Conservation (phyloP, 106 monocot species). For the Xerophyta viscosa region DNA sequence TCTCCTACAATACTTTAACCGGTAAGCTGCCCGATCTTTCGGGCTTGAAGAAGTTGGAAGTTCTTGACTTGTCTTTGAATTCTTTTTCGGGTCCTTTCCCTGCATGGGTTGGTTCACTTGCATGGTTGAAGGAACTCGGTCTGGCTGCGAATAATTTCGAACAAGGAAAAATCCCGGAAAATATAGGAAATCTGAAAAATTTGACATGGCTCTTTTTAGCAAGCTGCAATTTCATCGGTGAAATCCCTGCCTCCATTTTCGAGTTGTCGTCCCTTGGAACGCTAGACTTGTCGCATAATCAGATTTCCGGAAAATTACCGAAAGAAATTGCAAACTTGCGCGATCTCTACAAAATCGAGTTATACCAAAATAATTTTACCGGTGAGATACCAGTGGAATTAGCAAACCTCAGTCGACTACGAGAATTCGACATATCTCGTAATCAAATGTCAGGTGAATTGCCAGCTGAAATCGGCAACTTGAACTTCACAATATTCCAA, state of each 20-base stretch:
- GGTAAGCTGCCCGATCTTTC: slow-evolving; percentile 64
- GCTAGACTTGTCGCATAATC: slow-evolving; percentile 64
- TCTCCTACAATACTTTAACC: slow-evolving; percentile 48
- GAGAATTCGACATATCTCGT: slow-evolving; percentile 56
- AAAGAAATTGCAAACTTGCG: slow-evolving; percentile 38
- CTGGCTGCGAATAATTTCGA: slow-evolving; percentile 51
- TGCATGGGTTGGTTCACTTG: slow-evolving; percentile 52
- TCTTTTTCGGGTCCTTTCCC: slow-evolving; percentile 47
- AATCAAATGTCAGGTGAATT: slow-evolving; percentile 57
- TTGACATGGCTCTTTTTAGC: slow-evolving; percentile 60
- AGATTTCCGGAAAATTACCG: slow-evolving; percentile 58
- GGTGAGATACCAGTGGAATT: slow-evolving; percentile 64
- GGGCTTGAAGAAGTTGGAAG: slow-evolving; percentile 22
- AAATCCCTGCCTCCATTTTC: slow-evolving; percentile 53
- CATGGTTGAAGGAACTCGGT: slow-evolving; percentile 26
- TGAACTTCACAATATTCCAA: slow-evolving; percentile 54
- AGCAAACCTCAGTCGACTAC: slow-evolving; percentile 33
- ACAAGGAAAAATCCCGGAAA: slow-evolving; percentile 32
- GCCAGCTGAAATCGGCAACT: slow-evolving; percentile 39
- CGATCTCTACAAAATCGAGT: slow-evolving; percentile 63
- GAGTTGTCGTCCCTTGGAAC: slow-evolving; percentile 31
- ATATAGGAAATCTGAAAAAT: slow-evolving; percentile 62
- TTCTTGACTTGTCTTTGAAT: slow-evolving; percentile 63
- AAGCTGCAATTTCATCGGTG: slow-evolving; percentile 43
- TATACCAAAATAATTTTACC: slow-evolving; percentile 58